Percentiles rank a stretch among this genome's conserved stretches.
Conservation (phyloP, 2,329 filamentous ascomycete species). For the Neofusicoccum cordaticola region DNA sequence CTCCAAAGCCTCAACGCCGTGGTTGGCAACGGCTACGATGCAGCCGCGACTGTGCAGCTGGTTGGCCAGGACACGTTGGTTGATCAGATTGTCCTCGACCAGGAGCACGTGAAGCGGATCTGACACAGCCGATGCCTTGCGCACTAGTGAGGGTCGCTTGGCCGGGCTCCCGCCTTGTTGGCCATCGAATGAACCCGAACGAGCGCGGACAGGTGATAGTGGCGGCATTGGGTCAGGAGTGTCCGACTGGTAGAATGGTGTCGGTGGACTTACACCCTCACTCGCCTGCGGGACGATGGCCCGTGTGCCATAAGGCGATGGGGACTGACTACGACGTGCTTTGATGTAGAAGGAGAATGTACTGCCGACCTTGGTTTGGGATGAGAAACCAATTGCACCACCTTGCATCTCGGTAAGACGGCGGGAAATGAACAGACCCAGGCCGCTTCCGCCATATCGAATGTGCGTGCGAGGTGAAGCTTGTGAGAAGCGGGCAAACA, state of each 20-base stretch:
- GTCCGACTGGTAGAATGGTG: not conserved
- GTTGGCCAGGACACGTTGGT: conserved; percentile 34
- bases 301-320: not conserved
- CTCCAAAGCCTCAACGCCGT: conserved; percentile 31
- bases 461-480: conserved; percentile 37
- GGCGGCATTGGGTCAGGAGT: not conserved
- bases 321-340: conserved; percentile 25
- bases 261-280: not conserved
- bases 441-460: conserved; percentile 44
- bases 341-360: conserved; percentile 48
- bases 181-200: not conserved
- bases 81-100: conserved; percentile 39
- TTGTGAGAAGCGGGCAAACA: conserved; percentile 34
- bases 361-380: conserved; percentile 33
- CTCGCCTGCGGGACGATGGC: not conserved
- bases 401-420: conserved; percentile 46
- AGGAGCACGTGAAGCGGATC: conserved; percentile 26
- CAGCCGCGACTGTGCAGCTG: conserved; percentile 33
- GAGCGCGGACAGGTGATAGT: not conserved
- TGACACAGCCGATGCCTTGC: not conserved
- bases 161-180: not conserved
- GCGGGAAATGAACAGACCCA: conserved; percentile 47
- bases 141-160: not conserved
- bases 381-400: conserved; percentile 46
- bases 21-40: conserved; percentile 30